Base-by-base conservation (phyloP, 1,139 yeast genomes). In the Saccharomycopsis phalli region DNA sequence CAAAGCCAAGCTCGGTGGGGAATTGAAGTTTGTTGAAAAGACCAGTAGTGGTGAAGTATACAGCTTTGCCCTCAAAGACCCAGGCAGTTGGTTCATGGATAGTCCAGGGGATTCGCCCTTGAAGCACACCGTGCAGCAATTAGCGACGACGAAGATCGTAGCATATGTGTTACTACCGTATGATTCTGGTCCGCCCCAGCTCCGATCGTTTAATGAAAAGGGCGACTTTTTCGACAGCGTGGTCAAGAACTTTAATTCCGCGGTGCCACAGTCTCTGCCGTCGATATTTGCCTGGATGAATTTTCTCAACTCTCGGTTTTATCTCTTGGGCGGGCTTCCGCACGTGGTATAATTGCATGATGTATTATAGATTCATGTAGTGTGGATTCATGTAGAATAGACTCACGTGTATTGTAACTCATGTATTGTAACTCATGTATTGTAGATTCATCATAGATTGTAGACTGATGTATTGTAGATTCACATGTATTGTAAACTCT, bases 281-380 rank as follows among this genome's bases (percentile, higher is more conserved):
- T 14, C 25, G 36, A 31, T 16, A 5, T 13, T 33, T 16, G 10
- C 33, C 10, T 5, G 8, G 11, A 22, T 41, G 17, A 41, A 41
- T 20, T 41, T 28, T 14, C 27, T 41, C 16, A 34, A 37, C 22
- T 21, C 27, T 5, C 22, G 30, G 26, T 28, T 41, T 21, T 34
- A 31, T 22, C 29, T 36, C 17, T 25, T 41, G 16, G 45, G 38
- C 14, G n/a, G 14, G n/a, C n/a, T n/a, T n/a, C n/a, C n/a, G n/a
- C n/a, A n/a, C n/a, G n/a, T n/a, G n/a, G n/a, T n/a, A n/a, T n/a
- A n/a, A n/a, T n/a, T n/a, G n/a, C n/a, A n/a, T n/a, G n/a, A n/a
- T n/a, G n/a, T n/a, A n/a, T n/a, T n/a, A n/a, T n/a, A n/a, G n/a
- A n/a, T n/a, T n/a, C n/a, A n/a, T n/a, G n/a, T n/a, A n/a, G n/a